These are phyloP conservation scores for Fraxinus ornus DNA, from an alignment of 305 asterid genomes.

Conservation along the genomic window DNA sequence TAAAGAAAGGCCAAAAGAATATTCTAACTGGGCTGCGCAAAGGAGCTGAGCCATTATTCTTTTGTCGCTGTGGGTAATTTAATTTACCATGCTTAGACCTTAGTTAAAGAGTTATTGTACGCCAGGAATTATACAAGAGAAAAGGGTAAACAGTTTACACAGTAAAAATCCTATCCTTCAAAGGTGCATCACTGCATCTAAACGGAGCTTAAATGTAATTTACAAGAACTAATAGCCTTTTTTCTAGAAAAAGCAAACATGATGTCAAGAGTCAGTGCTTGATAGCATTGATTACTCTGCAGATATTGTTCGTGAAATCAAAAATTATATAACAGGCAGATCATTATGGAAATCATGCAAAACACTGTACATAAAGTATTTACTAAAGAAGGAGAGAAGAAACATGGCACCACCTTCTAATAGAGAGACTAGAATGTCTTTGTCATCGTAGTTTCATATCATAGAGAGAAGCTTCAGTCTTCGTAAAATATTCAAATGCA, in stretches of 20 bases:
- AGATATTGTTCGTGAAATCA: background rate
- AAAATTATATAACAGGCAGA: background rate
- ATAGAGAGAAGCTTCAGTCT: background rate
- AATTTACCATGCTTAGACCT: background rate
- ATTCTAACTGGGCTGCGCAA: background rate
- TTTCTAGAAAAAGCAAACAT: background rate
- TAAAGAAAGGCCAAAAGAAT: background rate
- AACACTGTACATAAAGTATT: background rate
- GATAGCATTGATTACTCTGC: background rate
- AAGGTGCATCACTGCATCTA: background rate
- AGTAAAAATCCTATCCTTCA: background rate
- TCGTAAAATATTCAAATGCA: constrained; percentile 17
- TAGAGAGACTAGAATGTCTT: background rate
- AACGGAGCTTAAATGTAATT: background rate
- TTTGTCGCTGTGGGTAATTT: background rate
- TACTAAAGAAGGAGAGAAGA: background rate
- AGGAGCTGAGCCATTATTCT: background rate
- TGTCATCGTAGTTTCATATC: background rate
- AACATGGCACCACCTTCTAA: background rate
- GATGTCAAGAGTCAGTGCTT: background rate
- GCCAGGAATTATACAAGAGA: background rate
- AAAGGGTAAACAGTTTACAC: background rate
- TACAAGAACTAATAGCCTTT: background rate
- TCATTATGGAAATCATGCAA: background rate
- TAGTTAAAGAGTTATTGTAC: background rate